Base-by-base conservation (phyloP, 192 early-diverging fungal species). In the Rhizophagus sp. region DNA sequence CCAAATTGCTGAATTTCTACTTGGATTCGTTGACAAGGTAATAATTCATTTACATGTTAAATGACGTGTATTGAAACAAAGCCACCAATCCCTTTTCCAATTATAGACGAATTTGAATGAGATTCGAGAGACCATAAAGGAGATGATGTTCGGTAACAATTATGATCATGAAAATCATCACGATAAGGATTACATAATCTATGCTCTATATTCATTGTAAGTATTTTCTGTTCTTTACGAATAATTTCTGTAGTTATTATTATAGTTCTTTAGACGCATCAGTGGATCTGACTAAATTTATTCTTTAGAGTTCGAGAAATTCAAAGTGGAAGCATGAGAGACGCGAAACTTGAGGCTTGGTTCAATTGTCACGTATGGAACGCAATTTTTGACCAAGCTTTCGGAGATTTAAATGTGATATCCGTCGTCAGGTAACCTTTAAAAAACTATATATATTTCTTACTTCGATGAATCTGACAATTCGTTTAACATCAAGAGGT, bases 361-460 rank as follows among this genome's bases (percentile, higher is more conserved):
- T 81, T 49, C 41, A 81, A 81, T 52, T 81, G 73, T 34, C 80
- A 81, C 34, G 25, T 81, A 15, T 81, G 65, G 80, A 81, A 68
- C n/a, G 3, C 25, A 22, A 81, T 81, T 17, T 11, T 81, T 34
- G 74, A 76, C 27, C 80, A 81, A 70, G 49, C 30, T 8, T 81
- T 81, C 68, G 41, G 62, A 41, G 47, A 81, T 76, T 1, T 81
- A 44, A 30, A 44, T 3, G 63, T 2, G 13, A 36, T 76, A 41
- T n/a, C n/a, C n/a, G n/a, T n/a, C n/a, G n/a, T n/a, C n/a, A n/a
- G 80, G 74, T 81, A 81, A 73, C 66, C 36, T 47, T 44, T 49
- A 62, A 62, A 62, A 52, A 67, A 30, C 1, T 63, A 6, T 49
- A 66, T 24, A 2, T 30, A n/a, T 30, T 30, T 30, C 27, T 78